Evolutionary conservation across 345 rosid genomes (phyloP), one percentile per base, ranked within the genome.

Genomic region (Populus simonii): DNA sequence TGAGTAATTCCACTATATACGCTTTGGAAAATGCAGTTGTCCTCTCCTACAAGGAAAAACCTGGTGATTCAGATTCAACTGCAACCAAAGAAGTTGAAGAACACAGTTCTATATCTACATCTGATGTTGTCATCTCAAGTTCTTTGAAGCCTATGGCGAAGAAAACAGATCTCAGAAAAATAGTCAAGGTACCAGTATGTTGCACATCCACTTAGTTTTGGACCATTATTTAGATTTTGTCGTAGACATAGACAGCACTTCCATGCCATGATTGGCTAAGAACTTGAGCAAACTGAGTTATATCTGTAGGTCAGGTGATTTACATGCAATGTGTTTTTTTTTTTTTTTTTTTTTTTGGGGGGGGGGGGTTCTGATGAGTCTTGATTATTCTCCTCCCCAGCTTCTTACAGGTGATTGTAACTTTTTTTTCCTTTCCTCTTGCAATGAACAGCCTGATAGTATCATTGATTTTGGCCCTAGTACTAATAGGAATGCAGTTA

Each of bases 51-150:
- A 76, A 73, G 62, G 73, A 78, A 72, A 82, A 70, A 29, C 11
- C 29, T 41, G 57, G 73, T 36, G 63, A 71, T 75, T 74, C 83
- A 51, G 79, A 82, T 45, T 63, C 79, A 76, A 78, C 49, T 61
- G 45, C 55, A 63, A 81, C 77, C 39, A 85, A 76, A 57, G 88
- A 80, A 71, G 74, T 69, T 31, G 87, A 86, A 77, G 87, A 86
- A 61, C 80, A 77, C 53, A 82, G 83, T 78, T 84, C 85, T 79
- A 72, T 78, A 10, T 81, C 84, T 63, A 62, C 79, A 70, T 71
- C 76, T 78, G 83, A 81, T 78, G 78, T 74, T 62, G 59, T 72
- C 73, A 78, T 79, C 77, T 63, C 62, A 67, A 80, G 80, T 85
- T 80, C 86, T 18, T 23, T 71, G 65, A 80, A 75, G 33, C 71